A percentile compares a stretch with the other conserved stretches of the same genome.
phyloP scores from a whole-genome alignment of 805 yeast genomes.

The Candida ovalis region DNA sequence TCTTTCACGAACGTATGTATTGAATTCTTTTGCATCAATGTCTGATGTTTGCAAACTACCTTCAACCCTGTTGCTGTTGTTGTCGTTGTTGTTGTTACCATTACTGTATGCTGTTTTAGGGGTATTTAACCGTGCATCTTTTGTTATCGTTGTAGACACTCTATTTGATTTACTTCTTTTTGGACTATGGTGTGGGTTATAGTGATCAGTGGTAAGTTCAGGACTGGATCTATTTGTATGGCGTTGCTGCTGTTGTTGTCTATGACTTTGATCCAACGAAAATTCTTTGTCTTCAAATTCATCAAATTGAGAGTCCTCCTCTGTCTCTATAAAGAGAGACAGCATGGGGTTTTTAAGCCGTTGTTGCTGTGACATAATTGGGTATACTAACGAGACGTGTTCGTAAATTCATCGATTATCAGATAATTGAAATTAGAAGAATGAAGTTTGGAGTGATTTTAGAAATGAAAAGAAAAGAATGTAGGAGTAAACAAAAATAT shows the following conservation, averaged over 20 bases:
- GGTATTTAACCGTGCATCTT: too few relatives aligned
- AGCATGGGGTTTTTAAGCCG: not conserved
- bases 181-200: too few relatives aligned
- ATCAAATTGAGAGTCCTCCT: not conserved
- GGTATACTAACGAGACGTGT: not conserved
- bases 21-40: constrained; percentile 14
- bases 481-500: not conserved
- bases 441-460: too few relatives aligned
- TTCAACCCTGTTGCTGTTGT: not conserved
- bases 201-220: too few relatives aligned
- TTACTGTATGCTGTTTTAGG: not conserved
- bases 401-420: not conserved
- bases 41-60: constrained; percentile 12
- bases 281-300: not conserved
- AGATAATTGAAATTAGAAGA: too few relatives aligned
- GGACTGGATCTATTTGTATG: too few relatives aligned
- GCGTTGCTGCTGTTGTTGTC: not conserved
- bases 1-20: constrained; percentile 50
- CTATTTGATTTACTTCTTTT: too few relatives aligned
- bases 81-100: not conserved
- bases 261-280: not conserved
- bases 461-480: not conserved
- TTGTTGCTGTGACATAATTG: not conserved
- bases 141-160: too few relatives aligned
- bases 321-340: not conserved